Percentiles rank a stretch among this genome's conserved stretches.
Conservation (phyloP, 768 basidiomycete genomes). For the Fistulinella prunicolor region DNA sequence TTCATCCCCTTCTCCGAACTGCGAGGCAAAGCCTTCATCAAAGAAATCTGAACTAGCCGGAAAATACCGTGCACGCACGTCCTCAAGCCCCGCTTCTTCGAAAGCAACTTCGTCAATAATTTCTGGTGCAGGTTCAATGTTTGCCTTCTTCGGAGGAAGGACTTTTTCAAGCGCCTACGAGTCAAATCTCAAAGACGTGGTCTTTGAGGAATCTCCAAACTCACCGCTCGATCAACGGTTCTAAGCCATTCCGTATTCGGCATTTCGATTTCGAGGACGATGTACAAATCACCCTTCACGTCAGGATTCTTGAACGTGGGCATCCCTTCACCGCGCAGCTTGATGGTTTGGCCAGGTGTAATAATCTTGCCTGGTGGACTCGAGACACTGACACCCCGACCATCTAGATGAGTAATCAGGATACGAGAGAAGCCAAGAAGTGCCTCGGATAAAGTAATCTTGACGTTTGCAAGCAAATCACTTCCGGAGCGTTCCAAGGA, state of each 20-base stretch:
- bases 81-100: conserved; percentile 75
- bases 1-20: conserved; percentile 73
- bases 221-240: conserved; percentile 58
- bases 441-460: conserved; percentile 90
- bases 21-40: conserved; percentile 64
- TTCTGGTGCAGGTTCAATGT: conserved; percentile 69
- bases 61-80: conserved; percentile 80
- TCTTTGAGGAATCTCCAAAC: conserved; percentile 4
- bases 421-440: conserved; percentile 94
- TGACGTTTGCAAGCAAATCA: conserved; percentile 75
- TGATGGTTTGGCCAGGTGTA: conserved; percentile 68
- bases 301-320: conserved; percentile 65
- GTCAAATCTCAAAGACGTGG: conserved; percentile 4
- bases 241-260: conserved; percentile 76
- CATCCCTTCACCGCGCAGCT: conserved; percentile 87
- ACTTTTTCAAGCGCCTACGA: conserved; percentile 58
- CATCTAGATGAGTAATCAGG: conserved; percentile 88
- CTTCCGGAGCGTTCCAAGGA: conserved; percentile 82
- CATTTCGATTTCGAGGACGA: conserved; percentile 87
- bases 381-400: conserved; percentile 79
- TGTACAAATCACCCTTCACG: conserved; percentile 75
- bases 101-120: conserved; percentile 68
- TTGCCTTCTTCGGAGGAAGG: conserved; percentile 73
- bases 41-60: conserved; percentile 73
- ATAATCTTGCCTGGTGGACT: conserved; percentile 76